Conservation (phyloP, 1,284 basidiomycete genomes). For the Agroathelia rolfsii region DNA sequence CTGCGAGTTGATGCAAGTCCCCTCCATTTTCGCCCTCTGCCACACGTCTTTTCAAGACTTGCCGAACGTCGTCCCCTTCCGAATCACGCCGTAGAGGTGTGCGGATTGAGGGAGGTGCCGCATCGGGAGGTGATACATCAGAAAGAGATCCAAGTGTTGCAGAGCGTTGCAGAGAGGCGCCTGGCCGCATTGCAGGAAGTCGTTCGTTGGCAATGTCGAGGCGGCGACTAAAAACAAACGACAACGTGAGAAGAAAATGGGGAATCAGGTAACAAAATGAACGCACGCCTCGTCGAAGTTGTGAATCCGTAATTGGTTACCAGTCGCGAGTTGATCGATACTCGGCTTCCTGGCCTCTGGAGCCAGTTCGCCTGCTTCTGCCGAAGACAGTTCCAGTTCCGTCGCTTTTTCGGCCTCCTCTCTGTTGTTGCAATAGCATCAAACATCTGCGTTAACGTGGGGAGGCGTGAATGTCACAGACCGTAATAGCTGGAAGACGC, state of each 20-base stretch:
- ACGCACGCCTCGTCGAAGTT: slow-evolving; percentile 89
- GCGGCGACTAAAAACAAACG: slow-evolving; percentile 55
- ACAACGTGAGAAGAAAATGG: slow-evolving; percentile 4
- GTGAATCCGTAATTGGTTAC: slow-evolving; percentile 69
- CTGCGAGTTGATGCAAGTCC: too few relatives aligned
- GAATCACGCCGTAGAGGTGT: too few relatives aligned
- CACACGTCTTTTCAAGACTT: too few relatives aligned
- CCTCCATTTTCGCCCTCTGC: too few relatives aligned
- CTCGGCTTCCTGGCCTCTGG: too few relatives aligned
- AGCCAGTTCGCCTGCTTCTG: slow-evolving; percentile 26
- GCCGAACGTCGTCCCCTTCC: too few relatives aligned
- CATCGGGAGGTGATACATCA: too few relatives aligned
- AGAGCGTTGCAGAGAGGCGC: too few relatives aligned
- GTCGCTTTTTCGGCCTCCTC: slow-evolving; percentile 93
- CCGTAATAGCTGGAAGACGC: slow-evolving; percentile 84
- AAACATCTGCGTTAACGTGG: too few relatives aligned
- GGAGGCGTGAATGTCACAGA: slow-evolving; percentile 29
- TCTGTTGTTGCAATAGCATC: slow-evolving; percentile 29
- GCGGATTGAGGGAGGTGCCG: too few relatives aligned
- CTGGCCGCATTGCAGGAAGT: slow-evolving; percentile 67
- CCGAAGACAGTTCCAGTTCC: slow-evolving; percentile 80
- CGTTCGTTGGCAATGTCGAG: slow-evolving; percentile 92
- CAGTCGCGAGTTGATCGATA: too few relatives aligned
- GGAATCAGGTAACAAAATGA: slow-evolving; percentile 3
- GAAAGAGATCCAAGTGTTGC: too few relatives aligned